Evolutionary conservation across 805 yeast genomes (phyloP), one percentile per base, ranked within the genome.

Genomic region (Ogataea minuta): DNA sequence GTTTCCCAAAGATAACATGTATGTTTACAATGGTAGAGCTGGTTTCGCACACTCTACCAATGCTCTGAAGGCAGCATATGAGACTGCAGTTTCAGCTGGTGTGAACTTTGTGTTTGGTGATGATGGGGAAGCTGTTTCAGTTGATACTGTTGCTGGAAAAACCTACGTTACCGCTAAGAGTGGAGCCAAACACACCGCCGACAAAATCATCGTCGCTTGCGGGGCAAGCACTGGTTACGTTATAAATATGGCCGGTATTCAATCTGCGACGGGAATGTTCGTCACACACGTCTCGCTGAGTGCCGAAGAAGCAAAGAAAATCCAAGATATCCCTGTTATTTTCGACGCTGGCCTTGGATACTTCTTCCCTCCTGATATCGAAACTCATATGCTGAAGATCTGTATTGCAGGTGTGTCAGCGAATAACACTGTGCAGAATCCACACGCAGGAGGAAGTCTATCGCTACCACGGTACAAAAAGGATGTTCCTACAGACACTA

Each of bases 351-450:
- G 66, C 27, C 46, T 58, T 47, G 77, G 77, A 1, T 72, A 71
- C 44, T 69, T 68, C 45, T 72, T 72, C 56, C 75, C 76, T 5
- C 78, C 78, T 11, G 76, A 72, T 46, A 51, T 55, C 9, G 63
- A 57, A 2, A 62, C 65, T 0, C 57, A 46, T 10, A 39, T 58
- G 14, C 14, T 66, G 42, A 72, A 72, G 45, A 56, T 72, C 28
- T 71, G 71, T 4, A 45, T 67, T 19, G 62, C 65, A 3, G 65
- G 58, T 31, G 46, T 59, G 10, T 71, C 68, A 24, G 59, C 67
- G 9, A 38, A 45, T n/a, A 42, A 50, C 33, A 35, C 38, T 17
- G 49, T 55, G 11, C 7, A n/a, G 2, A 44, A 49, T 33, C 60
- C 59, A 11, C 52, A 49, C 17, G 23, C 34, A 1, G 14, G 36